Base-by-base conservation (phyloP, 2,329 filamentous ascomycete species). In the Colletotrichum cuscutae region DNA sequence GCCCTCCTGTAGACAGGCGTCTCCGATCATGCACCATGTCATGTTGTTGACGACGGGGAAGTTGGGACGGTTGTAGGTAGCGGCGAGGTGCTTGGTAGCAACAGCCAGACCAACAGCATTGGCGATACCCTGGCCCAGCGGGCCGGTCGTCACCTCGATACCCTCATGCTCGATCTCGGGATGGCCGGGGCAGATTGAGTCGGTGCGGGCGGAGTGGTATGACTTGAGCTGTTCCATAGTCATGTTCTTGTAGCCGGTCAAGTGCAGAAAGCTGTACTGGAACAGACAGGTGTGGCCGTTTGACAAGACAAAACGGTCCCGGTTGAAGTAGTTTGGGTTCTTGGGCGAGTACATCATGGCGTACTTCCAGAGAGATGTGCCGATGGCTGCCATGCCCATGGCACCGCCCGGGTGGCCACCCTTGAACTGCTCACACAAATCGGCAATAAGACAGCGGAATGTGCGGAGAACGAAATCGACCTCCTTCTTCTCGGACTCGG, bases 351-450 rank as follows among this genome's bases (percentile, higher is more conserved):
- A 92, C 58, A 84, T 83, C 90, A 92, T 92, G 5, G 84, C 83
- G 77, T 92, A 90, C 76, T 90, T 91, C 85, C 87, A 92, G 9
- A 84, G 79, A 3, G 89, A 87, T 26, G 91, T 82, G 11, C 90
- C 90, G 67, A 92, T 91, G 4, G 88, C 89, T 26, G 89, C 89
- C 83, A 91, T 91, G 49, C 89, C 88, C 78, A 91, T 90, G 22
- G 87, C 88, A 52, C 81, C 79, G 28, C 91, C 91, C 22, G 91
- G 91, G 77, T 93, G 92, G 0, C 92, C 92, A 46, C 91, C 91
- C 74, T 89, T 89, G 80, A 92, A 94, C 75, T 93, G 91, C 78
- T 93, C 87, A 77, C 91, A 93, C 3, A 94, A 81, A 78, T 94
- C 92, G 57, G 91, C 90, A 71, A 93, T 91, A 35, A 93, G 81